Evolutionary conservation across 2,329 filamentous ascomycete genomes (phyloP).

Genomic region (Botryotinia calthae): DNA sequence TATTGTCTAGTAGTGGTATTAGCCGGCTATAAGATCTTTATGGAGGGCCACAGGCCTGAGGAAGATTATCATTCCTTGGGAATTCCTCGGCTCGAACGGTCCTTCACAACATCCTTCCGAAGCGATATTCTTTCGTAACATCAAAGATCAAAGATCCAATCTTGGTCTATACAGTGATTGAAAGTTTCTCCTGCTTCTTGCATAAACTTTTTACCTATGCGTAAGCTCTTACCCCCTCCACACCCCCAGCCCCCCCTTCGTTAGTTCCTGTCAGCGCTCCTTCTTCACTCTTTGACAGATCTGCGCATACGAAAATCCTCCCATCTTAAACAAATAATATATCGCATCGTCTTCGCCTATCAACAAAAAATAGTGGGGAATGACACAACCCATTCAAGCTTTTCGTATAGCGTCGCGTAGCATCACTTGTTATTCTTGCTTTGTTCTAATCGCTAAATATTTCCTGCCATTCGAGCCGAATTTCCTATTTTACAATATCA

Average conservation of each 20-base stretch:
- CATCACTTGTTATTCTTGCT: neutral
- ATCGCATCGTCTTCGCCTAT: neutral
- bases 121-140: neutral
- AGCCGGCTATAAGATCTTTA: neutral
- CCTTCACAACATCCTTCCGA: neutral
- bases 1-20: neutral
- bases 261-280: neutral
- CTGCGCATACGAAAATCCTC: neutral
- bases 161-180: neutral
- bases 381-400: neutral
- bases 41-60: neutral
- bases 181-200: neutral
- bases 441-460: neutral
- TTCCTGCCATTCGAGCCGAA: neutral
- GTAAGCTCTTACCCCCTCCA: neutral
- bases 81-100: neutral
- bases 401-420: neutral
- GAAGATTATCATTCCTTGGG: neutral
- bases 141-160: neutral
- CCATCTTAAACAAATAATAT: too few relatives aligned
- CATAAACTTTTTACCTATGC: neutral
- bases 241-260: neutral
- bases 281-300: neutral
- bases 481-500: neutral
- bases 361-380: neutral